Evolutionary conservation across 768 basidiomycete genomes (phyloP), one percentile per base, ranked within the genome.

Genomic region (Termitomyces sp.): DNA sequence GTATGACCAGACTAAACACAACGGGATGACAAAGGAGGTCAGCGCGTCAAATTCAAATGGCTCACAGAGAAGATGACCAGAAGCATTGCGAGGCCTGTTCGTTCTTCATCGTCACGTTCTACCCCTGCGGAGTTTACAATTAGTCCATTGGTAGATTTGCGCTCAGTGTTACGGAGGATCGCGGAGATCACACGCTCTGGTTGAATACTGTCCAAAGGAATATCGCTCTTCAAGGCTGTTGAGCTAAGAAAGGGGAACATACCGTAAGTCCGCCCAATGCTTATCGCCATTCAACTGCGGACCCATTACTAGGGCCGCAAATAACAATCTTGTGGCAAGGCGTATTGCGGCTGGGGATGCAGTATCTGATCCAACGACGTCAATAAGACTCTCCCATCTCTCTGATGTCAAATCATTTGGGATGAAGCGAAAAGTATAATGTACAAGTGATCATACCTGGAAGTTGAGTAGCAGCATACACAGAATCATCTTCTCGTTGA

Each of bases 391-490:
- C n/a, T 69, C 56, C 86, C 83, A 91, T 7, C 67, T 73, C 47
- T 81, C 88, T 88, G 64, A 37, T 60, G 39, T 53, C 47, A 51
- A 49, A 31, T 58, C 22, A 48, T 33, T 36, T 13, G 16, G 36
- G 12, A 39, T 18, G 5, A 24, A 33, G 15, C 33, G 15, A 26
- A 50, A 44, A 42, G 36, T 42, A 16, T 44, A 8, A 18, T 44
- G 12, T 44, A 8, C 33, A 33, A 29, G 51, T 26, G 15, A 44
- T 55, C 64, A 59, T 69, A 85, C 88, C 78, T 58, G 90, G 89
- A n/a, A 92, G 71, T 61, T 90, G 88, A 24, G 79, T 71, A 5
- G 86, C 84, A 41, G 86, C 87, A 41, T 77, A 75, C 31, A 89
- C 65, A 55, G 69, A 71, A 57, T 84, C 80, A 18, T 82, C 76